Base-by-base conservation (phyloP, 352 stramenopile species). In the Thalassiosira delicatula region DNA sequence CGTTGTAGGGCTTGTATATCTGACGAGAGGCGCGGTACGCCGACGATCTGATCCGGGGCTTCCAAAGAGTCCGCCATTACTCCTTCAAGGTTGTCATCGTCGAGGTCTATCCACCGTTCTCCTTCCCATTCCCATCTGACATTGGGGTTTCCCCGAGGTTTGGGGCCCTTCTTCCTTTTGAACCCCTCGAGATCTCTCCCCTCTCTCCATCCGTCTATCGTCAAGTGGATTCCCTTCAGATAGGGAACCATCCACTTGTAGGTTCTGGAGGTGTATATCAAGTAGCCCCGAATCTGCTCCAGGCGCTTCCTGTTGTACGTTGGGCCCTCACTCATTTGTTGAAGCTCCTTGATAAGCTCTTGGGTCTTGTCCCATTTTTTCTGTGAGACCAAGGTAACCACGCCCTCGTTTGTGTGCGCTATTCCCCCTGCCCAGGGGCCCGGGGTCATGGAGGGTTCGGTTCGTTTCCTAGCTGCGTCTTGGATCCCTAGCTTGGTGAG, bases 141-240 rank as follows among this genome's bases (percentile, higher is more conserved):
- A n/a, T n/a, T n/a, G n/a, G n/a, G n/a, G n/a, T n/a, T n/a, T n/a
- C n/a, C n/a, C n/a, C n/a, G n/a, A n/a, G n/a, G n/a, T n/a, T n/a
- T n/a, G n/a, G n/a, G n/a, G n/a, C n/a, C n/a, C n/a, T n/a, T n/a
- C n/a, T n/a, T n/a, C n/a, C n/a, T n/a, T n/a, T n/a, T n/a, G n/a
- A n/a, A 89, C 29, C 79, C 81, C 5, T 84, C 72, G 0, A 62
- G 46, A 35, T 83, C 67, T 37, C 76, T 53, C 9, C 70, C 68
- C 12, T 1, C 1, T 56, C 86, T 81, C 79, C 78, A 91, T 3
- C 27, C 12, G 51, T 91, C 71, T 19, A 91, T 66, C 0, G 85
- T 88, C 0, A 87, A 30, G 60, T 89, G 75, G 3, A 91, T 29
- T 7, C 85, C 86, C 33, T 89, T 88, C 0, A 89, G n/a, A 40